Evolutionary conservation across 768 basidiomycete genomes (phyloP).

Genomic region (Naganishia friedmannii): DNA sequence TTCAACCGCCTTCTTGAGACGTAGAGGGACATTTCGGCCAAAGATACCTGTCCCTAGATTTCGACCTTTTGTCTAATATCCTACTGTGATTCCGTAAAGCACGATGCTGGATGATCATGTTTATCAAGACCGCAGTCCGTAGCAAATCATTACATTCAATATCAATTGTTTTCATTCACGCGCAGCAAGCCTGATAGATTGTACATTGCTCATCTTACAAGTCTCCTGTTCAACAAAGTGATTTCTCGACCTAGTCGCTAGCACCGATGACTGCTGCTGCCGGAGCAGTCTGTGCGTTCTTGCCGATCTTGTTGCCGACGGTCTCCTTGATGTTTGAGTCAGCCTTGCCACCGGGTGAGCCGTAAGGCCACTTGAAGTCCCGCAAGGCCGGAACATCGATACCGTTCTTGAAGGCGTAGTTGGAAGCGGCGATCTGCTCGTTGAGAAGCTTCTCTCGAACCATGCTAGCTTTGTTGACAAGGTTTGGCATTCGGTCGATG

Average conservation of each 20-base stretch:
- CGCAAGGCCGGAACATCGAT: constrained; percentile 38
- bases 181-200: neutral
- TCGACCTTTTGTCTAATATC: too few species aligned
- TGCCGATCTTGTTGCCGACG: constrained; percentile 20
- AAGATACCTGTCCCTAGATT: too few species aligned
- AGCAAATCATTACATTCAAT: too few species aligned
- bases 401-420: constrained; percentile 44
- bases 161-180: too few species aligned
- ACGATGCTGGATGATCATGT: too few species aligned
- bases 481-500: constrained; percentile 41
- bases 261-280: constrained; percentile 13
- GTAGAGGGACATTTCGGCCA: too few species aligned
- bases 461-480: constrained; percentile 38
- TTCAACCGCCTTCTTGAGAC: too few species aligned
- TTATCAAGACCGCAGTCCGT: too few species aligned
- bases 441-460: constrained; percentile 43
- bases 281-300: constrained; percentile 8
- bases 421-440: constrained; percentile 41
- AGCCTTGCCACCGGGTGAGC: constrained; percentile 32
- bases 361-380: constrained; percentile 40
- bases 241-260: neutral
- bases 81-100: too few species aligned
- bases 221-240: neutral
- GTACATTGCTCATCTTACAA: neutral
- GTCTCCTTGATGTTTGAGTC: constrained; percentile 17